These are phyloP conservation scores for Colletotrichum filicis DNA, from an alignment of 2,329 filamentous ascomycete species.

Conservation along the genomic window DNA sequence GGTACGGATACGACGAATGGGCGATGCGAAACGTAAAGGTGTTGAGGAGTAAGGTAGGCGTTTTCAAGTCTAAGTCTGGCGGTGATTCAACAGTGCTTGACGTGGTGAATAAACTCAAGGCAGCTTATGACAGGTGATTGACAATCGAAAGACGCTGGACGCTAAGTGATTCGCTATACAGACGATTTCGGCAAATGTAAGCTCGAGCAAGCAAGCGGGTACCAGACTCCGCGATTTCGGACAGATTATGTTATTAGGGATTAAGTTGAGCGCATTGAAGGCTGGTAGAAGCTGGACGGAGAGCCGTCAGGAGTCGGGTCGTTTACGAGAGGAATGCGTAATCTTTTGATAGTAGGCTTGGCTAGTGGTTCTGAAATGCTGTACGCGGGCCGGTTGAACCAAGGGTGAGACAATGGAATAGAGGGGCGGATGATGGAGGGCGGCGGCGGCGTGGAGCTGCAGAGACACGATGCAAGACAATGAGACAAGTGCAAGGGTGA, in stretches of 20 bases:
- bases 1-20: neutral
- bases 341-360: slow-evolving; percentile 23
- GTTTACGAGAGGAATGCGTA: slow-evolving; percentile 32
- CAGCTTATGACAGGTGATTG: neutral
- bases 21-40: neutral
- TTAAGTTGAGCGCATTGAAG: slow-evolving; percentile 29
- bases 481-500: slow-evolving; percentile 28
- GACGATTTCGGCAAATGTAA: neutral
- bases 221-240: slow-evolving; percentile 34
- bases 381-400: slow-evolving; percentile 32
- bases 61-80: neutral
- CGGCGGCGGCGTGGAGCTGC: slow-evolving; percentile 19
- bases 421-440: slow-evolving; percentile 8
- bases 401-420: slow-evolving; percentile 31
- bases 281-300: slow-evolving; percentile 8
- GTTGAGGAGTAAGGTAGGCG: neutral
- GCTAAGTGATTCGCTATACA: neutral
- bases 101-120: neutral
- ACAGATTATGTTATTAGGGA: slow-evolving; percentile 36
- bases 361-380: slow-evolving; percentile 26
- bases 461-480: slow-evolving; percentile 34
- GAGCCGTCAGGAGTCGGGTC: neutral
- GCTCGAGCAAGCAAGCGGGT: slow-evolving; percentile 21
- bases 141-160: neutral
- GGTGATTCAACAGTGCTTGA: neutral